Evolutionary conservation across 2,329 filamentous ascomycete genomes (phyloP), one percentile per base, ranked within the genome.

Genomic region (Zopfia rhizophila): DNA sequence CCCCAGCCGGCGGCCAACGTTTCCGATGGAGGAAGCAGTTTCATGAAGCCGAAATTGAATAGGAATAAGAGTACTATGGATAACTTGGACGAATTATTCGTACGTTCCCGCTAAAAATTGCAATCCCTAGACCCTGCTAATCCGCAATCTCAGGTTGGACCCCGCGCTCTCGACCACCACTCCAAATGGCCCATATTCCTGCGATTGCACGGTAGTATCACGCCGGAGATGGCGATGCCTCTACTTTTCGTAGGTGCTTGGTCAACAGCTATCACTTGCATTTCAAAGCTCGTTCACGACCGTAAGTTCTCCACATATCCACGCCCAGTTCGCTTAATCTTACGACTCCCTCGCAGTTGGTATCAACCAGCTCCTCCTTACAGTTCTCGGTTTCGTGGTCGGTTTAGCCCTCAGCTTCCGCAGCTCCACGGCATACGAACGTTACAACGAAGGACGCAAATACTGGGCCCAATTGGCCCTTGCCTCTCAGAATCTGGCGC

Each of bases 381-480:
- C 88, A 1, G 84, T 92, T 44, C 82, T 88, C 36, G 89, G 89
- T 85, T 91, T 91, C 75, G 86, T 91, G 48, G 87, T 92, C 66
- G 85, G 85, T 81, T 74, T 91, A 48, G 82, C 85, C 6, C 77
- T 92, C 24, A 89, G 86, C 2, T 90, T 92, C 73, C 84, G 89
- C 51, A 87, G 81, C 57, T 85, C 87, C 1, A 90, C 88, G 6
- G 88, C 89, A 7, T 91, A 91, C 60, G 89, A 92, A 70, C 82
- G 87, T 63, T 72, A 72, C 50, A 69, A 76, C 80, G 68, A 86
- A 53, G 87, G 62, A 73, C 79, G 59, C 78, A 91, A 75, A 75
- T 84, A 66, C 75, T 94, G 57, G 89, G 83, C 58, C 3, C 74
- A 78, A 43, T 66, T 85, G 25, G 75, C 76, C n/a, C 75, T 84